Evolutionary conservation across 2,329 filamentous ascomycete species (phyloP), one percentile per base, ranked within the genome.

Genomic region (Colletotrichum cuscutae): DNA sequence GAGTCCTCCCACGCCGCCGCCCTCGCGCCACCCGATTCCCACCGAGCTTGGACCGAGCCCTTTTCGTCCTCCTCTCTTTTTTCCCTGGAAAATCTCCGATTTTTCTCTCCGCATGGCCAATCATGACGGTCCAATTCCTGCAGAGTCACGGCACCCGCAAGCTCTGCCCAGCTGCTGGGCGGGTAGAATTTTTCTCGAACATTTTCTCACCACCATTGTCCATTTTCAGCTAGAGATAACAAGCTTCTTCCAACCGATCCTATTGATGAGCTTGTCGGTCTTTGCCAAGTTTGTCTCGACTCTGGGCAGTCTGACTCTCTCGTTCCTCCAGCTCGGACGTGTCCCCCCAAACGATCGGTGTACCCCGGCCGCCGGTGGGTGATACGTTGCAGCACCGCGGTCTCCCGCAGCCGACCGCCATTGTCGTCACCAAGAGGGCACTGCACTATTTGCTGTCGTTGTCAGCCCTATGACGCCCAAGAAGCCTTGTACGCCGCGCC

Each of bases 21-120:
- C 62, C 53, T 62, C 49, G 63, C 56, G 68, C 68, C 68, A 68
- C 68, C 46, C 56, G 46, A 32, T 57, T 68, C 57, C 52, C 64
- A 62, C 70, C 65, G 65, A 72, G 65, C 65, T 72, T 69, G 30
- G 65, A 32, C 70, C 70, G 70, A 69, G 65, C 58, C 61, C 42
- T 8, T 19, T 49, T n/a, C 15, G 7, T n/a, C 6, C 9, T 49
- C 8, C 9, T 19, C 19, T 7, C 4, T 49, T n/a, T 12, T 22
- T 58, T 46, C 37, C 13, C 11, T 30, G 26, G 42, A 30, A 28
- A 28, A 15, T 53, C 30, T 46, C 63, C 32, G 42, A 22, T 66
- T 35, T 57, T 46, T 9, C 54, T 64, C 46, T 52, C 42, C 56
- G 24, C 30, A 42, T 59, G 15, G 13, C 68, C 56, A 71, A 71